Evolutionary conservation across 192 early-diverging fungal genomes (phyloP), one percentile per base, ranked within the genome.

Genomic region (Funneliformis geosporum): DNA sequence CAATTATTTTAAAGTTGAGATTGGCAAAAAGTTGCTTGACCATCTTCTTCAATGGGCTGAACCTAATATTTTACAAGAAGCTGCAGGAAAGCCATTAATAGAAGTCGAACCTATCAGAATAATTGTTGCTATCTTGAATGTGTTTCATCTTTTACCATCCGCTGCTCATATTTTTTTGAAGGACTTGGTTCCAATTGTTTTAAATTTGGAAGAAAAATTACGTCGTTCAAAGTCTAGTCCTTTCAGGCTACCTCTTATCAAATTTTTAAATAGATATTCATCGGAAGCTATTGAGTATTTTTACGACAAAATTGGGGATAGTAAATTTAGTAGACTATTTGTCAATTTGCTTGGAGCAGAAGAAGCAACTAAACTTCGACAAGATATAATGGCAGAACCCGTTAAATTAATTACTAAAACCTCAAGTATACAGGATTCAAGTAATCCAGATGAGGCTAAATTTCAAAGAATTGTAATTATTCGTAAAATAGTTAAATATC

Each of bases 1-100:
- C 28, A 98, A 95, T 83, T 99, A 98, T 83, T 99, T 99, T 86
- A 99, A 98, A 81, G 94, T 95, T 12, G 97, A 99, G 80, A 97
- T 99, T 50, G 97, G 98, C n/a, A 94, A 93, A 75, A 97, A 98
- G 87, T 87, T 99, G 16, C 82, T 99, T 27, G 97, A 99, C 82
- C 98, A 99, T 83, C 85, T 99, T 75, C 90, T 92, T 38, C 90
- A 93, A 70, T 98, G 96, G 97, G 96, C 96, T 42, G 94, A 94
- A 55, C 95, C 96, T 11, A 87, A 89, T 47, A 88, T 95, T 68
- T 81, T 98, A 10, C 91, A 94, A 68, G 94, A 95, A 40, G 91
- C 91, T 8, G 89, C 96, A 2, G 92, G 90, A 28, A 92, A 93
- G 69, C 89, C 96, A 0, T 84, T 99, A n/a, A 85, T 89, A 50